These are phyloP conservation scores for Ilex aquifolium DNA, from an alignment of 257 asterid species.

Conservation along the genomic window DNA sequence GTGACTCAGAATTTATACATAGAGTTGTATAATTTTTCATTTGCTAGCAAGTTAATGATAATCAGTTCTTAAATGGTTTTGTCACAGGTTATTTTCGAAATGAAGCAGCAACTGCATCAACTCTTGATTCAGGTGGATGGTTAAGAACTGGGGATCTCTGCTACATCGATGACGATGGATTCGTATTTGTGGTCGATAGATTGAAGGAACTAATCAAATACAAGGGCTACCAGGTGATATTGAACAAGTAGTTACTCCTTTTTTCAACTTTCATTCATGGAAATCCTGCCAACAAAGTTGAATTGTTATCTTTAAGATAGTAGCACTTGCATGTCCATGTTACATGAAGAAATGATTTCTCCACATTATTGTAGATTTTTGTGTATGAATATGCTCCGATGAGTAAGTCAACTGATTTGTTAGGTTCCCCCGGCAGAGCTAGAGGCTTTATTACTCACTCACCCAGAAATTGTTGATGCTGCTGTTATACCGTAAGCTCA, in stretches of 20 bases:
- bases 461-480: not conserved
- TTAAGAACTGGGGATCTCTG: not conserved
- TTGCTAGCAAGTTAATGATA: too few species aligned
- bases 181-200: not conserved
- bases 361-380: not conserved
- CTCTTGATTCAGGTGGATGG: not conserved
- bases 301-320: too few species aligned
- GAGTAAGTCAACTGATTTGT: not conserved
- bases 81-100: not conserved
- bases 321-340: not conserved
- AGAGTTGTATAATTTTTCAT: not conserved
- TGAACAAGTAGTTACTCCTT: too few species aligned
- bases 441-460: not conserved
- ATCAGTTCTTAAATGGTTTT: not conserved
- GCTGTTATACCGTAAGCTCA: not conserved
- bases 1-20: not conserved
- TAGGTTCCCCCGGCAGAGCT: slow-evolving; percentile 5
- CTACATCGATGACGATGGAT: not conserved
- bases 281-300: too few species aligned
- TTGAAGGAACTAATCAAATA: not conserved
- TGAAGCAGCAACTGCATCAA: not conserved
- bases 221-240: not conserved
- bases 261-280: too few species aligned
- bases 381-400: not conserved
- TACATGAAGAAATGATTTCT: too few species aligned